A percentile compares a stretch with the other conserved stretches of the same genome.
Conservation (phyloP, 768 basidiomycete species). For the Hebeloma cylindrosporum region DNA sequence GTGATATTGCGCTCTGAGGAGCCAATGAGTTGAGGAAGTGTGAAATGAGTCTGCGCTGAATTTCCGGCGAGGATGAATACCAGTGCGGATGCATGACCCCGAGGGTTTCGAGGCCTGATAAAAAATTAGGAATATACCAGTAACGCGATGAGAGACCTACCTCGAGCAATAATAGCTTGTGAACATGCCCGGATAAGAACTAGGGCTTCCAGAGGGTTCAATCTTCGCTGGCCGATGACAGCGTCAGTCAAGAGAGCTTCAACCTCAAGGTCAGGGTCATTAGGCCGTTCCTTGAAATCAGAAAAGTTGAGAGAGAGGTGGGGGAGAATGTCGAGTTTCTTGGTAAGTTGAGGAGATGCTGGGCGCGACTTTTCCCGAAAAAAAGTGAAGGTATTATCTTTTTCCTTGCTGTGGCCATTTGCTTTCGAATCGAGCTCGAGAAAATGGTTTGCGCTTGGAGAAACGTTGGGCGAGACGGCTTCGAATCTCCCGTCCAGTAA, state of each 20-base stretch:
- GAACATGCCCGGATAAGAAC: constrained; percentile 66
- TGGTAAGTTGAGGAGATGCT: constrained; percentile 35
- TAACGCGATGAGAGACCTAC: constrained; percentile 37
- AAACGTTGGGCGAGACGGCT: constrained; percentile 53
- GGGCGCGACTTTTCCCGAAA: constrained; percentile 49
- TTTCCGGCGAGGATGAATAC: constrained; percentile 69
- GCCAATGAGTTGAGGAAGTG: constrained; percentile 68
- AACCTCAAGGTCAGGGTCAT: constrained; percentile 54
- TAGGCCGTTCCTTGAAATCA: constrained; percentile 46
- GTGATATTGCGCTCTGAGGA: constrained; percentile 42
- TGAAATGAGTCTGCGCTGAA: constrained; percentile 69
- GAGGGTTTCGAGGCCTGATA: constrained; percentile 72
- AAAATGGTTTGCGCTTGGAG: constrained; percentile 41
- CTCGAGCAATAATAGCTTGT: constrained; percentile 62
- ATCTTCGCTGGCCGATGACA: constrained; percentile 53
- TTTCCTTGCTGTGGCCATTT: constrained; percentile 30
- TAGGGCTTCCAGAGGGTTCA: constrained; percentile 64
- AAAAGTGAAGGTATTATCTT: constrained; percentile 46
- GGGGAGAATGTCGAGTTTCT: constrained; percentile 41
- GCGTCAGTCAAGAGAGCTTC: constrained; percentile 49
- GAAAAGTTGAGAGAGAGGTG: constrained; percentile 66
- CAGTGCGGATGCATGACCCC: constrained; percentile 87
- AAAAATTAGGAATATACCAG: constrained; percentile 11
- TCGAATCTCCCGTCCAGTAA: constrained; percentile 77
- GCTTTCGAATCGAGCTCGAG: constrained; percentile 34